A percentile compares a stretch with the other conserved stretches of the same genome.
Conservation (phyloP, 179 eudicot genomes). For the Sideroxylon spinosum region DNA sequence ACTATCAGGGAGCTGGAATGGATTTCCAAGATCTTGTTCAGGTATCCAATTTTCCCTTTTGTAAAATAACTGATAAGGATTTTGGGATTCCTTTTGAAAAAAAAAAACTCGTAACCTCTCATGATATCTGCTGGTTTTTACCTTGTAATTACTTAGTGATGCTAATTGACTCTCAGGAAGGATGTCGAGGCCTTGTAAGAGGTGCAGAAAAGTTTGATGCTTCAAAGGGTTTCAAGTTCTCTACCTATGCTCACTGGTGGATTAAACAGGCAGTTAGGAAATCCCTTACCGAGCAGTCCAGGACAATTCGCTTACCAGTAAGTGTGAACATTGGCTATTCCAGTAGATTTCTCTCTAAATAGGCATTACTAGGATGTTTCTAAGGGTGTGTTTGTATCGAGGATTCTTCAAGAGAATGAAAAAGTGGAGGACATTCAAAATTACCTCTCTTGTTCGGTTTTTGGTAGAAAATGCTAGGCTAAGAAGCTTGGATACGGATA, state of each 20-base stretch:
- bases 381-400: no score
- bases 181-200: conserved; percentile 81
- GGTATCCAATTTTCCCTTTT: conserved; percentile 35
- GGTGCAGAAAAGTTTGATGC: conserved; percentile 97
- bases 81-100: neutral
- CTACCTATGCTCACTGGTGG: conserved; percentile 99
- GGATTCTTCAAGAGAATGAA: no score
- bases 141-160: neutral
- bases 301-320: conserved; percentile 87
- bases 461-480: no score
- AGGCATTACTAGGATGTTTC: no score
- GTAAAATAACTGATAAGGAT: conserved; percentile 1
- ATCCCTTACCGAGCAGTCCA: conserved; percentile 78
- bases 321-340: conserved; percentile 24
- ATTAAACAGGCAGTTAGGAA: conserved; percentile 89
- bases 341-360: neutral
- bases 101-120: neutral
- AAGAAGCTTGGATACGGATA: no score
- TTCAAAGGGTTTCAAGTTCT: conserved; percentile 89
- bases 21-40: conserved; percentile 92
- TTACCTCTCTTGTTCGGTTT: no score
- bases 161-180: conserved; percentile 55
- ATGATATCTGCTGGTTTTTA: neutral
- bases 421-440: no score
- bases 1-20: conserved; percentile 81